phyloP scores from a whole-genome alignment of 1,284 basidiomycete genomes.

The Sporisorium scitamineum region DNA sequence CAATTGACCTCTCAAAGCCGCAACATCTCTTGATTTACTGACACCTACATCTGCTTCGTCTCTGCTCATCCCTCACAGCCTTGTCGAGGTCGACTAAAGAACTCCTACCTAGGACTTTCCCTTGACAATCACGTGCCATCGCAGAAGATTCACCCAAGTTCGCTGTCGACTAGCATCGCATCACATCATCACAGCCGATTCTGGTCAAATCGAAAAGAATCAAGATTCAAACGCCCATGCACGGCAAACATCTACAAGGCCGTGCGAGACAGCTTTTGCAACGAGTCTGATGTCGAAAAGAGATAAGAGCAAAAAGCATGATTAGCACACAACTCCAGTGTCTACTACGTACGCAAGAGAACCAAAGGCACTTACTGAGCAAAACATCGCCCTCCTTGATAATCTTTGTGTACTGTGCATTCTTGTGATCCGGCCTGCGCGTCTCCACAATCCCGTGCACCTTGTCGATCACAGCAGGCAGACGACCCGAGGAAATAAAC shows the following conservation, averaged over 20 bases:
- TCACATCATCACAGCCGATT: not conserved
- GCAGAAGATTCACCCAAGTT: not conserved
- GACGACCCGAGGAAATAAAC: conserved; percentile 89
- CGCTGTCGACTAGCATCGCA: not conserved
- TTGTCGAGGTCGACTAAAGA: conserved; percentile 51
- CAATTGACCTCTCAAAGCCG: not conserved
- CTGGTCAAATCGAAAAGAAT: not conserved
- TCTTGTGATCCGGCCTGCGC: conserved; percentile 85
- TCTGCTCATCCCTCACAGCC: conserved; percentile 15
- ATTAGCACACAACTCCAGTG: conserved; percentile 5
- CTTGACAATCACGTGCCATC: not conserved
- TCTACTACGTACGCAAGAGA: no score
- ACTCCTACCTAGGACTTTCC: not conserved
- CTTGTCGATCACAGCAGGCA: conserved; percentile 93
- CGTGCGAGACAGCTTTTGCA: conserved; percentile 68
- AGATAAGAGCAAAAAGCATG: not conserved
- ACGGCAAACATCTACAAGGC: conserved; percentile 53
- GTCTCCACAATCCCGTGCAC: conserved; percentile 90
- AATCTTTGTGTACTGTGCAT: conserved; percentile 89
- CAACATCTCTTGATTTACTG: not conserved
- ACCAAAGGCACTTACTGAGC: conserved; percentile 72
- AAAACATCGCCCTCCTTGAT: conserved; percentile 89
- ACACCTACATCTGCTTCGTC: not conserved
- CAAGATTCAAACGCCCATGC: not conserved
- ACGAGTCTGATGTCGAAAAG: conserved; percentile 55